Percentiles rank a stretch among this genome's conserved stretches.
Evolutionary conservation across 495 filamentous ascomycete species (phyloP).

Genomic region (Podospora pseudoanserina): DNA sequence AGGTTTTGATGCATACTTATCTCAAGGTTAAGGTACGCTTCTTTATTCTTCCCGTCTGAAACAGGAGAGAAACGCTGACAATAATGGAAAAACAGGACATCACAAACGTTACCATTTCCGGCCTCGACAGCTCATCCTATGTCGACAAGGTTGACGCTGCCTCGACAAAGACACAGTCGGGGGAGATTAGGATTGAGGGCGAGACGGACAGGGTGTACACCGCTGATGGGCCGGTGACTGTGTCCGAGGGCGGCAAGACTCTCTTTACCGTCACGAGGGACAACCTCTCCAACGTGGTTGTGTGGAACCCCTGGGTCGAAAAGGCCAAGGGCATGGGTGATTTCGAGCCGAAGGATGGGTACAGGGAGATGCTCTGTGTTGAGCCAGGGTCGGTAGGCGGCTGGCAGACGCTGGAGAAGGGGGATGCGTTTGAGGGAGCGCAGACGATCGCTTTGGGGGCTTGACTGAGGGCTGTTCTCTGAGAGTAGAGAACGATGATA

Average conservation of each 20-base stretch:
- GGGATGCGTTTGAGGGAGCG: constrained; percentile 86
- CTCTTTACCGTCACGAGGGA: constrained; percentile 72
- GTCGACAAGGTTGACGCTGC: constrained; percentile 73
- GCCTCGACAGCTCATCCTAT: constrained; percentile 70
- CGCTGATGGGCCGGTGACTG: constrained; percentile 43
- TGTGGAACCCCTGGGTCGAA: constrained; percentile 96
- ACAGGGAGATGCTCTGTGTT: constrained; percentile 87
- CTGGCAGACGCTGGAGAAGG: constrained; percentile 80
- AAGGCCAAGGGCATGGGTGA: constrained; percentile 79
- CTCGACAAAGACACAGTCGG: constrained; percentile 51
- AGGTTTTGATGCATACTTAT: constrained; percentile 90
- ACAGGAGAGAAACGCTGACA: neutral
- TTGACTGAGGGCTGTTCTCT: constrained; percentile 2
- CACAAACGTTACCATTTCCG: constrained; percentile 60
- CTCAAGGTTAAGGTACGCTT: constrained; percentile 67
- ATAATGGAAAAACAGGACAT: constrained; percentile 59
- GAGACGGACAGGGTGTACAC: constrained; percentile 75
- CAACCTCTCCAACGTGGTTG: constrained; percentile 78
- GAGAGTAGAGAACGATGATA: neutral
- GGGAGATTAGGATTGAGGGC: constrained; percentile 55
- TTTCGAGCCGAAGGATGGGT: constrained; percentile 85
- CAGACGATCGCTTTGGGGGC: constrained; percentile 57
- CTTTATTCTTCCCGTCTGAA: neutral
- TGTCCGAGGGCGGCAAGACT: constrained; percentile 58
- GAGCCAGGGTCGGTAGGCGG: constrained; percentile 80